phyloP scores from a whole-genome alignment of 192 early-diverging fungal species.

The Coemansia sp. region DNA sequence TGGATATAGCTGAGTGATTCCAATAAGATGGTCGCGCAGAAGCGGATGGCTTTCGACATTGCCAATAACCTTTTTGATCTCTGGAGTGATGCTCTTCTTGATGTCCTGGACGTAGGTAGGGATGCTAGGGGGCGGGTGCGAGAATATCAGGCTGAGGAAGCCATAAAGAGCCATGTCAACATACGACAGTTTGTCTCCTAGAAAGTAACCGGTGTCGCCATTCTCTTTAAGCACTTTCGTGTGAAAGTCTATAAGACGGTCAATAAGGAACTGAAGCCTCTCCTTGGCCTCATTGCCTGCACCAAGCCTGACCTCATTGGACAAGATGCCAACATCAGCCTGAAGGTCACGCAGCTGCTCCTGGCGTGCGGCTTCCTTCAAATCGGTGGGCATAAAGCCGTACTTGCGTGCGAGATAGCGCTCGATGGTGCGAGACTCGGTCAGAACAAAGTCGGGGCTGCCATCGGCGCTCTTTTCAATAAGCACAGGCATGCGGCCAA shows the following conservation, averaged over 20 bases:
- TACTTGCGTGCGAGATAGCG: constrained; percentile 58
- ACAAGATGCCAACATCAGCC: constrained; percentile 8
- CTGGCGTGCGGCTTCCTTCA: constrained; percentile 34
- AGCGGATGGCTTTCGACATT: constrained; percentile 20
- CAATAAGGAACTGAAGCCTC: constrained; percentile 19
- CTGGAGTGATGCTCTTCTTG: constrained; percentile 19
- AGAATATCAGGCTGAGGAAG: constrained; percentile 19
- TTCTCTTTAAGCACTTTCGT: constrained; percentile 48
- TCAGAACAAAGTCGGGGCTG: constrained; percentile 29
- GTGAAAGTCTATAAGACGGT: constrained; percentile 32
- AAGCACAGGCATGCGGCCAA: constrained; percentile 41
- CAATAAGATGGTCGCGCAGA: not conserved
- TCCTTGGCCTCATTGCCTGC: constrained; percentile 7
- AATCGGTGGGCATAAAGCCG: constrained; percentile 36
- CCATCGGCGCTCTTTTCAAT: constrained; percentile 25
- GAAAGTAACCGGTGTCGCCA: constrained; percentile 56
- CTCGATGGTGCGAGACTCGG: constrained; percentile 55
- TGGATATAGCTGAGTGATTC: not conserved
- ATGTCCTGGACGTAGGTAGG: constrained; percentile 9
- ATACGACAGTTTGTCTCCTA: constrained; percentile 52
- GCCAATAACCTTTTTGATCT: constrained; percentile 28
- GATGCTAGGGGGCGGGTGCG: not conserved
- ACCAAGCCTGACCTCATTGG: constrained; percentile 3
- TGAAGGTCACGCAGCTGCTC: constrained; percentile 22
- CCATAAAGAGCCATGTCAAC: constrained; percentile 43